These are phyloP conservation scores for Fusarium phyllophilum DNA, from an alignment of 2,329 filamentous ascomycete genomes.

Conservation along the genomic window DNA sequence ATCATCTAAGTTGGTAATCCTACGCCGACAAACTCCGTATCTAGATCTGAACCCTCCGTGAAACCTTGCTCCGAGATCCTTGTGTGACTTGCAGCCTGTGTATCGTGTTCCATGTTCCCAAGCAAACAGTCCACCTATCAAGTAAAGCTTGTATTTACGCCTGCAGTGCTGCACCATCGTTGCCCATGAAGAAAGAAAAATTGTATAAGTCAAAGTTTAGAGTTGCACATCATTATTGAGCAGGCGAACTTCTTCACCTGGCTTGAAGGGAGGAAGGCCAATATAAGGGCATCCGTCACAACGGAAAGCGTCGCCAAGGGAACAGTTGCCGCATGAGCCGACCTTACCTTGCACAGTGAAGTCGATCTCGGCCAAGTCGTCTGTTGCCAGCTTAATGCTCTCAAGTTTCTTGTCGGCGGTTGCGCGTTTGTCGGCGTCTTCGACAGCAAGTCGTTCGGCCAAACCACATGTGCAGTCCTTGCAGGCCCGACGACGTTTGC, in stretches of 20 bases:
- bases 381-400: slow-evolving; percentile 74
- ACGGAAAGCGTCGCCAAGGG: slow-evolving; percentile 88
- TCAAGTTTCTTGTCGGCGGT: slow-evolving; percentile 73
- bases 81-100: slow-evolving; percentile 23
- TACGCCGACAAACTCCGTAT: slow-evolving; percentile 41
- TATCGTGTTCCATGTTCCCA: slow-evolving; percentile 32
- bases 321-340: slow-evolving; percentile 93
- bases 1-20: slow-evolving; percentile 37
- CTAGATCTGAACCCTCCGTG: slow-evolving; percentile 40
- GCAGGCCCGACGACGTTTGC: slow-evolving; percentile 91
- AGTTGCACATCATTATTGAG: slow-evolving; percentile 88
- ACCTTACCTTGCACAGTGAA: slow-evolving; percentile 98
- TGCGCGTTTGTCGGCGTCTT: slow-evolving; percentile 79
- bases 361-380: slow-evolving; percentile 87
- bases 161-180: slow-evolving; percentile 36
- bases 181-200: slow-evolving; percentile 21
- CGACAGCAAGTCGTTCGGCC: slow-evolving; percentile 83
- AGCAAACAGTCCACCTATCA: slow-evolving; percentile 30
- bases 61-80: slow-evolving; percentile 33
- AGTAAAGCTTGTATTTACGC: slow-evolving; percentile 39
- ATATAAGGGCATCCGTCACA: slow-evolving; percentile 83
- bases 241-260: slow-evolving; percentile 90
- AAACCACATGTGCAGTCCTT: slow-evolving; percentile 98
- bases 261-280: slow-evolving; percentile 94
- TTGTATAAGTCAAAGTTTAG: slow-evolving; percentile 51